These are phyloP conservation scores for Circinella umbellata DNA, from an alignment of 371 early-diverging fungal species.

Conservation along the genomic window DNA sequence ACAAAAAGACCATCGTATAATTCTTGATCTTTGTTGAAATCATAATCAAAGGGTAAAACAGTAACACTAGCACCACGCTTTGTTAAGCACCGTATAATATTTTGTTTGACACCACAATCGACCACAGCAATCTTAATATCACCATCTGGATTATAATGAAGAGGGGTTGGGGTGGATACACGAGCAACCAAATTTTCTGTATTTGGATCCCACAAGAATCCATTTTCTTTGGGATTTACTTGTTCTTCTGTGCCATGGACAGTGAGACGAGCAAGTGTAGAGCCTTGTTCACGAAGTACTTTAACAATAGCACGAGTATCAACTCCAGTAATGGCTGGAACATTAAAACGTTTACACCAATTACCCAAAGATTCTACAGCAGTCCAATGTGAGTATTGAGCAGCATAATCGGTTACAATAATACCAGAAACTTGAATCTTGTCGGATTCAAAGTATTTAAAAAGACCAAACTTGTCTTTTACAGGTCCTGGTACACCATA, in stretches of 20 bases:
- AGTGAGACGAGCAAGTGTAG: constrained; percentile 79
- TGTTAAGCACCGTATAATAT: constrained; percentile 86
- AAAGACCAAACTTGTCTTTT: constrained; percentile 79
- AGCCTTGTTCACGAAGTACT: constrained; percentile 90
- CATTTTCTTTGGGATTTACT: constrained; percentile 49
- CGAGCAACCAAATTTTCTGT: constrained; percentile 62
- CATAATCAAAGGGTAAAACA: constrained; percentile 87
- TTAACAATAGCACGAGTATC: constrained; percentile 96
- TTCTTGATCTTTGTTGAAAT: constrained; percentile 59
- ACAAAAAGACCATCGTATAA: constrained; percentile 90
- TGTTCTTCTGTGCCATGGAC: constrained; percentile 26
- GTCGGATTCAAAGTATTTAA: constrained; percentile 90
- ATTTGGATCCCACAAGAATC: constrained; percentile 75
- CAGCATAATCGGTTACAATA: constrained; percentile 88
- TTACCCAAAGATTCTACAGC: constrained; percentile 83
- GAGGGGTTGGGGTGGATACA: constrained; percentile 58
- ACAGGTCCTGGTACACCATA: constrained; percentile 93
- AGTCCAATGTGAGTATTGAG: constrained; percentile 90
- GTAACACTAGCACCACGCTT: constrained; percentile 82
- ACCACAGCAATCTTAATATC: constrained; percentile 77
- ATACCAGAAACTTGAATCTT: constrained; percentile 91
- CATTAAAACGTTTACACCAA: constrained; percentile 87
- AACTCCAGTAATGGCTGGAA: constrained; percentile 92
- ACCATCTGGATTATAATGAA: constrained; percentile 76
- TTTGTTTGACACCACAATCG: constrained; percentile 94